Evolutionary conservation across 306 rosid genomes (phyloP).

Genomic region (Trifolium dubium): DNA sequence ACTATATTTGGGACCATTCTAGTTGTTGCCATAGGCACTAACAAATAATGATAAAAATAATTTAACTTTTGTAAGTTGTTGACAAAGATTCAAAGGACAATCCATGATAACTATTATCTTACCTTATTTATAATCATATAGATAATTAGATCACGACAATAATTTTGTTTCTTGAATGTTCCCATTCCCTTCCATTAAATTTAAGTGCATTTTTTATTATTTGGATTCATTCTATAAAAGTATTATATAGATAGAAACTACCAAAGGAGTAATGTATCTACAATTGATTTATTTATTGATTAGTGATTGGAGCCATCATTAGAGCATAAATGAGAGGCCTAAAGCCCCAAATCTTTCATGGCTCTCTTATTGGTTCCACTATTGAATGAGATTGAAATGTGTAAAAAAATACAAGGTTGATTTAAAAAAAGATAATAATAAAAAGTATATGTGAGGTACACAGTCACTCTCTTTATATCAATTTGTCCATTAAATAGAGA

Average conservation of each 20-base stretch:
- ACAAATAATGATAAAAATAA: conserved; percentile 36
- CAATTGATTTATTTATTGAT: conserved; percentile 17
- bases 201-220: background rate
- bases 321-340: conserved; percentile 41
- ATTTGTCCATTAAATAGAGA: too few relatives aligned
- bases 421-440: too few relatives aligned
- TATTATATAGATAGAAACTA: background rate
- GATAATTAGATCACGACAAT: conserved; percentile 42
- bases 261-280: background rate
- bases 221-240: conserved; percentile 21
- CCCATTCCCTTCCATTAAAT: conserved; percentile 11
- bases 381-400: background rate
- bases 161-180: conserved; percentile 54
- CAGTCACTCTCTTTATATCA: too few relatives aligned
- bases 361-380: conserved; percentile 33
- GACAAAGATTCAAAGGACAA: conserved; percentile 47
- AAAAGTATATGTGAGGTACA: too few relatives aligned
- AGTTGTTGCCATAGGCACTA: conserved; percentile 67
- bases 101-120: conserved; percentile 34
- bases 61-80: conserved; percentile 38
- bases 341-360: conserved; percentile 28
- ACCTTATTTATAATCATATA: background rate
- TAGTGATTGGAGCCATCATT: conserved; percentile 28
- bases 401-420: too few relatives aligned
- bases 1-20: conserved; percentile 48